These are phyloP conservation scores for Lactarius akahatsu DNA, from an alignment of 768 basidiomycete species.

Conservation along the genomic window DNA sequence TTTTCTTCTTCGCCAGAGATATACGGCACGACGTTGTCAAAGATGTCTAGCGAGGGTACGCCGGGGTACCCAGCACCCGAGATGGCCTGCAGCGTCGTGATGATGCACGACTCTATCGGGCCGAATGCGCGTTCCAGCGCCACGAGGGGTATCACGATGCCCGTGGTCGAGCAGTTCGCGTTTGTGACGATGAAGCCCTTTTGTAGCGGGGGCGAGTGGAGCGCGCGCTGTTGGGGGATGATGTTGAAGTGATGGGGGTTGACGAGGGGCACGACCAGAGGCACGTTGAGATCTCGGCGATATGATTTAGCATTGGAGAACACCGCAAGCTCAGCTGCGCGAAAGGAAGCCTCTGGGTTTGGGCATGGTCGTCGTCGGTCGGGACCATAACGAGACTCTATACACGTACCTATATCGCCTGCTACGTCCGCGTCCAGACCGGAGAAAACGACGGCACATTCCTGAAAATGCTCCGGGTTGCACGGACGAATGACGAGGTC, in stretches of 20 bases:
- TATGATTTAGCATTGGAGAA: slow-evolving; percentile 99
- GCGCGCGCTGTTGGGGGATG: slow-evolving; percentile 74
- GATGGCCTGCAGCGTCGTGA: slow-evolving; percentile 97
- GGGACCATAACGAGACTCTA: slow-evolving; percentile 11
- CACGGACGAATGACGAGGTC: slow-evolving; percentile 75
- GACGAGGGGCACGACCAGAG: slow-evolving; percentile 94
- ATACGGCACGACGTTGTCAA: slow-evolving; percentile 95
- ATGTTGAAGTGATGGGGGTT: slow-evolving; percentile 86
- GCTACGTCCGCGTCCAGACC: slow-evolving; percentile 96
- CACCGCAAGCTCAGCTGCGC: slow-evolving; percentile 82
- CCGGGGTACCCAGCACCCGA: slow-evolving; percentile 99
- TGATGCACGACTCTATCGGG: slow-evolving; percentile 86
- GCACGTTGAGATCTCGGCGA: slow-evolving; percentile 87
- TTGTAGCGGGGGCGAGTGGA: slow-evolving; percentile 64
- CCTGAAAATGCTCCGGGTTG: slow-evolving; percentile 68
- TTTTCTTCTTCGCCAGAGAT: slow-evolving; percentile 96
- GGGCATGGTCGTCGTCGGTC: not conserved
- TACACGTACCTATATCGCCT: slow-evolving; percentile 81
- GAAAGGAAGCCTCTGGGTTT: slow-evolving; percentile 74
- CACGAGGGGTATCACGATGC: slow-evolving; percentile 84
- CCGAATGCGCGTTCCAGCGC: slow-evolving; percentile 91
- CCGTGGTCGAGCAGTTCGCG: slow-evolving; percentile 97
- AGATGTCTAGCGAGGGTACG: slow-evolving; percentile 81
- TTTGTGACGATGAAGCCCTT: slow-evolving; percentile 97
- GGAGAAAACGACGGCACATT: slow-evolving; percentile 88